Evolutionary conservation across 768 basidiomycete genomes (phyloP).

Genomic region (Amanita exitialis): DNA sequence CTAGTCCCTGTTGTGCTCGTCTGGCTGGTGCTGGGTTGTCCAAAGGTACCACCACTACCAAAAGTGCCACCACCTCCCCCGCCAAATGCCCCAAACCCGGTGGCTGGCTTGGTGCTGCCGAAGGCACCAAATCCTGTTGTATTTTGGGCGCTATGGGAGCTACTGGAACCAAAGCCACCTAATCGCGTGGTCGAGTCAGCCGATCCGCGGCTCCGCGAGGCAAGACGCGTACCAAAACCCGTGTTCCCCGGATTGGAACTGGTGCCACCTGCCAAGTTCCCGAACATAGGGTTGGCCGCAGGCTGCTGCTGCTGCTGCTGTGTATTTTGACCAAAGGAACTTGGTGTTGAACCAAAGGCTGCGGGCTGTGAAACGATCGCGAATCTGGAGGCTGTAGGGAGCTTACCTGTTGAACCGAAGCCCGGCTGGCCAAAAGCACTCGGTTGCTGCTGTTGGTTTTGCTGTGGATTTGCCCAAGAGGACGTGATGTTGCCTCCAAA

Average conservation of each 20-base stretch:
- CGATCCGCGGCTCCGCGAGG: background rate
- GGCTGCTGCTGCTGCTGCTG: constrained; percentile 36
- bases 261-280: constrained; percentile 36
- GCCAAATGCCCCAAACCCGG: constrained; percentile 72
- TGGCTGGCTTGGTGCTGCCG: constrained; percentile 56
- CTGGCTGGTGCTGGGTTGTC: constrained; percentile 20
- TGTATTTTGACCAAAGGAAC: constrained; percentile 44
- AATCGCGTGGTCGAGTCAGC: background rate
- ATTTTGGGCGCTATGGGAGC: constrained; percentile 23
- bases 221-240: constrained; percentile 34
- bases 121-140: constrained; percentile 39
- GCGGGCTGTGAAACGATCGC: constrained; percentile 11
- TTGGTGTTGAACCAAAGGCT: constrained; percentile 42
- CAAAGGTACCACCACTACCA: constrained; percentile 38
- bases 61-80: constrained; percentile 43
- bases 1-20: constrained; percentile 18
- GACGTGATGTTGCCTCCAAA: constrained; percentile 38
- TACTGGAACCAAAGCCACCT: constrained; percentile 38
- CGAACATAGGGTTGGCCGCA: constrained; percentile 75
- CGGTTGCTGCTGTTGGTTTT: constrained; percentile 51
- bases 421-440: constrained; percentile 65
- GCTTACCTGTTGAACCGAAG: constrained; percentile 51
- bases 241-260: constrained; percentile 19
- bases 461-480: constrained; percentile 60
- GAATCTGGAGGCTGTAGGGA: constrained; percentile 11